Conservation (phyloP, 352 stramenopile genomes). For the Phytopythium kandeliae region DNA sequence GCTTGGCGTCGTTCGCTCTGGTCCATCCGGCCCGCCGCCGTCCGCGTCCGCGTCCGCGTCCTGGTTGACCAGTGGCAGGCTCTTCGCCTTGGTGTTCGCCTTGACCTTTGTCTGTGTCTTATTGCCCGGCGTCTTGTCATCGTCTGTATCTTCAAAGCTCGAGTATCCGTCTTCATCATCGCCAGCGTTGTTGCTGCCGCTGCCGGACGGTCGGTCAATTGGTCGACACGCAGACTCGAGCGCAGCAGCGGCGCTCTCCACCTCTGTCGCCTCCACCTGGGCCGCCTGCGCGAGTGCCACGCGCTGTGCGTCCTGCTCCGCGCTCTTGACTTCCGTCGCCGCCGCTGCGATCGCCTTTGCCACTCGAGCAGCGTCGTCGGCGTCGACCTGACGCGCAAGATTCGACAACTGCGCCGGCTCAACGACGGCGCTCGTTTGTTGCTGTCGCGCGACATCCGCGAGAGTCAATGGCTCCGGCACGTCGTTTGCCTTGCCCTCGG, state of each 20-base stretch:
- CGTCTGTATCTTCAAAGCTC: slow-evolving; percentile 47
- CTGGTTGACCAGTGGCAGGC: no score
- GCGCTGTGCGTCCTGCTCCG: slow-evolving; percentile 17
- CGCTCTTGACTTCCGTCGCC: slow-evolving; percentile 32
- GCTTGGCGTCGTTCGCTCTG: slow-evolving; percentile 38
- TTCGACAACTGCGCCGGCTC: slow-evolving; percentile 19
- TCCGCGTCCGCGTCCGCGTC: slow-evolving; percentile 13
- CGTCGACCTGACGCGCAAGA: slow-evolving; percentile 45
- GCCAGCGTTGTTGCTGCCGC: slow-evolving; percentile 8
- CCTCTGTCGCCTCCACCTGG: slow-evolving; percentile 18
- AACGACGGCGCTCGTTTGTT: slow-evolving; percentile 6
- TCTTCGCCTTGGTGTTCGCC: no score
- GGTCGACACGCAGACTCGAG: slow-evolving; percentile 4
- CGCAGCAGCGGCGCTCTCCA: slow-evolving; percentile 17
- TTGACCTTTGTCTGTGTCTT: slow-evolving; percentile 11
- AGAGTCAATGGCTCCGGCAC: no score
- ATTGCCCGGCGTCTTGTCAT: slow-evolving; percentile 3
- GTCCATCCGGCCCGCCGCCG: background rate
- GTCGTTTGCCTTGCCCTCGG: background rate
- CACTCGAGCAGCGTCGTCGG: slow-evolving; percentile 29
- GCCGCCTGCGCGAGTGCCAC: slow-evolving; percentile 19
- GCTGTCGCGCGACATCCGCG: slow-evolving; percentile 39
- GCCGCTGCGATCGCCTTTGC: slow-evolving; percentile 24
- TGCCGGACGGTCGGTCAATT: slow-evolving; percentile 4
- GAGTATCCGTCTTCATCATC: slow-evolving; percentile 46